Conservation (phyloP, 345 rosid genomes). For the Psidium guajava region DNA sequence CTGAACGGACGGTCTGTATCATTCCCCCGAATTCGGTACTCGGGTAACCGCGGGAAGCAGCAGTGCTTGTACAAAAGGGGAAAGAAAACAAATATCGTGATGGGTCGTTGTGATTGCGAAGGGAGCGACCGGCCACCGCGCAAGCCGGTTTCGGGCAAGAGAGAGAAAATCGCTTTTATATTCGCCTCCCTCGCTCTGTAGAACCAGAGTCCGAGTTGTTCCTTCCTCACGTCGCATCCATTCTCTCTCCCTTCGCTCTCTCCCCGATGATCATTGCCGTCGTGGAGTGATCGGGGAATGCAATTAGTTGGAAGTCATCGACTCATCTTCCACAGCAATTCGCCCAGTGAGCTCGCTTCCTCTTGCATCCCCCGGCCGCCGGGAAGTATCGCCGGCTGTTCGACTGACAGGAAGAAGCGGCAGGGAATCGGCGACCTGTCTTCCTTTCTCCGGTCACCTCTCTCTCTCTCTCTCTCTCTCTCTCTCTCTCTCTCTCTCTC, state of each 20-base stretch:
- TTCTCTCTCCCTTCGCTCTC: neutral
- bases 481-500: neutral
- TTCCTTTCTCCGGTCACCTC: neutral
- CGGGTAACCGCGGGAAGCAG: neutral
- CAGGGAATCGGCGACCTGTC: neutral
- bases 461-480: conserved; percentile 1
- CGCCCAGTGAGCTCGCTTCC: neutral
- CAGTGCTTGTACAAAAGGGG: neutral
- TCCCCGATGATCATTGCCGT: neutral
- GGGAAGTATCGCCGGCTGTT: neutral
- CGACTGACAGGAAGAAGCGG: neutral
- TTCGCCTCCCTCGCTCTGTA: neutral
- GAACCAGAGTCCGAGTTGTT: neutral
- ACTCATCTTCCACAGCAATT: neutral
- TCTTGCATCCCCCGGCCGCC: neutral
- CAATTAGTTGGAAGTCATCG: neutral
- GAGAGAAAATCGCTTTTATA: neutral
- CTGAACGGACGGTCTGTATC: neutral
- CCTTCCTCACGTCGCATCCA: neutral
- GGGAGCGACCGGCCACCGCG: neutral
- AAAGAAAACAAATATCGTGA: neutral
- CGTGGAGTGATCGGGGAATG: neutral
- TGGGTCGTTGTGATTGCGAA: neutral
- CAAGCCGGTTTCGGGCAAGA: neutral
- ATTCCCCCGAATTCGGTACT: neutral